Percentiles rank a stretch among this genome's conserved stretches.
Conservation (phyloP, 345 rosid genomes). For the Rhodamnia argentea region DNA sequence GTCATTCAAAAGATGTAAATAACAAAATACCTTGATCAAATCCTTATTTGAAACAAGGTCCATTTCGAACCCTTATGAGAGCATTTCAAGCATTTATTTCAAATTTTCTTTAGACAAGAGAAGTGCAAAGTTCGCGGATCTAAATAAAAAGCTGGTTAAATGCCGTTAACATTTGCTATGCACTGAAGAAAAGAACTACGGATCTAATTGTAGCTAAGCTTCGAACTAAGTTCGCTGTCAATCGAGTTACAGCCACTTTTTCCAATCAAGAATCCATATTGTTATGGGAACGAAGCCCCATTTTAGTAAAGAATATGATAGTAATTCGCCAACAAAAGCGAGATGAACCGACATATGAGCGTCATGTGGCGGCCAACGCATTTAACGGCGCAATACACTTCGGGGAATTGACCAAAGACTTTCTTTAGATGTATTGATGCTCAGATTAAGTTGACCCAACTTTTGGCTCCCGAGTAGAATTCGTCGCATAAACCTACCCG, state of each 20-base stretch:
- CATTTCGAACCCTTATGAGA: no score
- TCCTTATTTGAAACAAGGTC: no score
- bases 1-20: no score
- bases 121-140: not conserved
- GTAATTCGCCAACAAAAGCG: not conserved
- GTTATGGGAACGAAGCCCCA: not conserved
- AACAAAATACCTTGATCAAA: no score
- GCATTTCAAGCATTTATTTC: no score
- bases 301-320: not conserved
- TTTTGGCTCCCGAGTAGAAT: not conserved
- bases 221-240: not conserved
- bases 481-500: rapidly evolving
- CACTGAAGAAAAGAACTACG: not conserved
- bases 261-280: not conserved
- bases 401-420: not conserved
- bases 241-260: not conserved
- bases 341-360: not conserved
- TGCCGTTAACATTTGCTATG: not conserved
- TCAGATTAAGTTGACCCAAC: not conserved
- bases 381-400: not conserved
- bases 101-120: not conserved
- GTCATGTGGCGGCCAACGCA: no score
- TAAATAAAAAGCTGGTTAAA: not conserved
- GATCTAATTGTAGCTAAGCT: not conserved
- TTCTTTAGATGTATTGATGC: not conserved